These are phyloP conservation scores for Cystobasidium tubakii DNA, from an alignment of 768 basidiomycete genomes.

Conservation along the genomic window DNA sequence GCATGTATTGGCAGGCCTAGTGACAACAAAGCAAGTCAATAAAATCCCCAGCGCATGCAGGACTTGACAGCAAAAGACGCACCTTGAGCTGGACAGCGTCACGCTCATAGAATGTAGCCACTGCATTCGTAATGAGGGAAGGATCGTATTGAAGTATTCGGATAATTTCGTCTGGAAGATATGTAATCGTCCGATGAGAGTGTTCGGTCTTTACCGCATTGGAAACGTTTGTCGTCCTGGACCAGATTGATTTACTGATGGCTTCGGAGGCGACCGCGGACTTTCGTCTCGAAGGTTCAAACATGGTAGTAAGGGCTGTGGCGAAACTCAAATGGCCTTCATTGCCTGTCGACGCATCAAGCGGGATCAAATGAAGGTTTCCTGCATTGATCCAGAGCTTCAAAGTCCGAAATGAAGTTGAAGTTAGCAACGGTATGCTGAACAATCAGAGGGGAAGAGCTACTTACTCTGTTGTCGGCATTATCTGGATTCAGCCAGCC, in stretches of 20 bases:
- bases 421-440: background rate
- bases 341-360: constrained; percentile 7
- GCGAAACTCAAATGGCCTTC: constrained; percentile 9
- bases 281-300: background rate
- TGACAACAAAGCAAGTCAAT: background rate
- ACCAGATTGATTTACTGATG: background rate
- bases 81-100: constrained; percentile 57
- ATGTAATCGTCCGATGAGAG: constrained; percentile 69
- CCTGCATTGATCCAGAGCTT: constrained; percentile 87
- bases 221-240: background rate
- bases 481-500: constrained; percentile 86
- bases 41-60: background rate
- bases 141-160: constrained; percentile 63
- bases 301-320: background rate
- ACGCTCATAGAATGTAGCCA: constrained; percentile 90
- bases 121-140: constrained; percentile 71
- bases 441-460: constrained; percentile 32
- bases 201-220: constrained; percentile 68
- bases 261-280: background rate
- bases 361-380: constrained; percentile 70
- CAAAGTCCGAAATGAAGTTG: background rate
- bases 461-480: constrained; percentile 81
- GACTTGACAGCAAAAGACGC: background rate
- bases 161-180: constrained; percentile 72
- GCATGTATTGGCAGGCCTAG: constrained; percentile 81